These are phyloP conservation scores for Podospora didyma DNA, from an alignment of 495 filamentous ascomycete genomes.

Conservation along the genomic window DNA sequence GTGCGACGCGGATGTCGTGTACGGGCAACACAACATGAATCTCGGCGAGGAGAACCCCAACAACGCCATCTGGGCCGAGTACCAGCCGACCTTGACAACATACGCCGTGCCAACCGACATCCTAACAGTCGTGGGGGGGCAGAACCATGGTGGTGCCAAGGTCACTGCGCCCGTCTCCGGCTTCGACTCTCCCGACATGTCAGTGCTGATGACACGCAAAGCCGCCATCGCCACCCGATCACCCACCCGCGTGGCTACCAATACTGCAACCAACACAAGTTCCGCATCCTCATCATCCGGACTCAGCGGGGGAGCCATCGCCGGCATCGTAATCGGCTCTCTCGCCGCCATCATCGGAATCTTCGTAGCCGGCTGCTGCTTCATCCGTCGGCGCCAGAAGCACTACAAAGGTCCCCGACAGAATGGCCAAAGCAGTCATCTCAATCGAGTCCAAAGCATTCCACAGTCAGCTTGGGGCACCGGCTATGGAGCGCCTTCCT, in stretches of 20 bases:
- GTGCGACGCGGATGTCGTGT: constrained; percentile 11
- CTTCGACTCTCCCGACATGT: constrained; percentile 12
- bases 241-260: constrained; percentile 9
- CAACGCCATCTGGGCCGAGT: constrained; percentile 12
- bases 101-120: constrained; percentile 15
- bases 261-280: background rate
- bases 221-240: constrained; percentile 1
- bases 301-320: constrained; percentile 10
- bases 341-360: background rate
- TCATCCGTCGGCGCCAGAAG: constrained; percentile 10
- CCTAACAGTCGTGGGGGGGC: constrained; percentile 9
- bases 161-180: constrained; percentile 6
- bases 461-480: no score
- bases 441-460: no score
- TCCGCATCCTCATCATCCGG: background rate
- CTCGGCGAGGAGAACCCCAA: constrained; percentile 14
- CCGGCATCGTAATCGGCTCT: constrained; percentile 13
- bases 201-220: constrained; percentile 15
- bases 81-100: constrained; percentile 14
- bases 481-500: no score
- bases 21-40: constrained; percentile 19
- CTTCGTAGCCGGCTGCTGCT: constrained; percentile 1
- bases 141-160: constrained; percentile 10
- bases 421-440: no score
- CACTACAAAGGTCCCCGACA: constrained; percentile 11